A percentile compares a stretch with the other conserved stretches of the same genome.
These are phyloP conservation scores for Aspergillus tamarii DNA, from an alignment of 2,329 filamentous ascomycete genomes.

Conservation along the genomic window DNA sequence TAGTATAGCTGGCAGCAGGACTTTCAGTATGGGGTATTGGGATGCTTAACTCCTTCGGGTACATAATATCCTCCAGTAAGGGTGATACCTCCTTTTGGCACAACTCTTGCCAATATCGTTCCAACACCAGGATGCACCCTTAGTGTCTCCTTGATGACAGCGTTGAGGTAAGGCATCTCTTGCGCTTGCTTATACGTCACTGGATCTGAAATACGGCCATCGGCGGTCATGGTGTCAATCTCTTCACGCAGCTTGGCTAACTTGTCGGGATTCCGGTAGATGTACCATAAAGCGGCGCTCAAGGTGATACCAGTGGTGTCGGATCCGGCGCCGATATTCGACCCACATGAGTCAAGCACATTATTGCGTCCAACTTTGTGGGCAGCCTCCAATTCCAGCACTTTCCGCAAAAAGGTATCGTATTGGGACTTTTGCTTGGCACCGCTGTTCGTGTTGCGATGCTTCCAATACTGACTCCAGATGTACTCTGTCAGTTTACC, in stretches of 20 bases:
- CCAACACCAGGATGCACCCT: conserved; percentile 41
- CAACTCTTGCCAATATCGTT: not conserved
- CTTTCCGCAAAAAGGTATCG: not conserved
- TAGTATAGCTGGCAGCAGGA: not conserved
- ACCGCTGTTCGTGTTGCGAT: not conserved
- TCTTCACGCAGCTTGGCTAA: conserved; percentile 38
- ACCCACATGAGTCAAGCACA: not conserved
- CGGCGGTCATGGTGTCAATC: conserved; percentile 20
- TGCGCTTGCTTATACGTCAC: conserved; percentile 21
- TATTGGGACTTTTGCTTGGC: not conserved
- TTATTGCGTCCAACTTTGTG: conserved; percentile 5
- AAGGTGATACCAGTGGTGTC: conserved; percentile 24
- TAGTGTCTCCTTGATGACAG: conserved; percentile 30
- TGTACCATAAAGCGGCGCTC: conserved; percentile 18
- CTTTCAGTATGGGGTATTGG: rapidly evolving
- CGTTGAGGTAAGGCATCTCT: conserved; percentile 30
- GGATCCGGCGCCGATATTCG: conserved; percentile 47
- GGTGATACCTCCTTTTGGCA: conserved; percentile 1
- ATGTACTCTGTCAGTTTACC: not conserved
- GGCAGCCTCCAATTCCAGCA: not conserved
- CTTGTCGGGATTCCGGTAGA: conserved; percentile 16
- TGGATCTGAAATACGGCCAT: conserved; percentile 12
- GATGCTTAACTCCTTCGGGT: not conserved
- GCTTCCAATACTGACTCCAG: not conserved
- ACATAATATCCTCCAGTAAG: not conserved